Base-by-base conservation (phyloP, 129 eudicot species). In the Pulicaria dysenterica region DNA sequence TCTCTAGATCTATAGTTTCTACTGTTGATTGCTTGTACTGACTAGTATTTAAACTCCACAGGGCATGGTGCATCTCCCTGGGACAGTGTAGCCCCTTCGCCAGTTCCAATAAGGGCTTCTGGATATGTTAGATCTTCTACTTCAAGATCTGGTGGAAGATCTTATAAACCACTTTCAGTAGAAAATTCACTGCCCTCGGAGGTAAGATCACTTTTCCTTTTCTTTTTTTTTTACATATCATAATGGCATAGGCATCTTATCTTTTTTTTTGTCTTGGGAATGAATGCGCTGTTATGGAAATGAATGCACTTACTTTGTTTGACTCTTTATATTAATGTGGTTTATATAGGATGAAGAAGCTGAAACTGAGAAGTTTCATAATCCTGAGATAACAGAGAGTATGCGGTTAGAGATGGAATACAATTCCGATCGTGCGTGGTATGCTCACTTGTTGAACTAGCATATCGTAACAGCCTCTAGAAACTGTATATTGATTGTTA, bases 51-150 rank as follows among this genome's bases (percentile, higher is more conserved):
- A 69, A 42, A 58, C 14, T 34, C 50, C 31, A 15, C 47, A 79
- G 94, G 81, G 51, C 76, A 75, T 71, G 71, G 78, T 59, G 88
- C 91, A 73, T 94, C 99, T 62, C 97, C 99, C 55, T 94, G 99
- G 99, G 99, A 94, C 64, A 85, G 81, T 55, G 70, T 84, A 53
- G 92, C 96, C 51, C 96, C 99, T 76, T 94, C 97, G 19, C 97
- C 96, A 61, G 91, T 85, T 46, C 99, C 99, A 31, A 94, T 94
- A 47, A 82, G 99, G 53, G 99, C 99, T 38, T 87, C 99, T 78
- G 98, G 98, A 8, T 84, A 96, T 0, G 58, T 74, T 56, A 83
- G 90, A 79, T 89, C 96, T 73, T 83, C 92, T 57, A 77, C 60
- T 65, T 85, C 95, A 60, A 77, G 95, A 63, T 73, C 72, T 80